Percentiles rank a stretch among this genome's conserved stretches.
Conservation (phyloP, 352 stramenopile genomes). For the Pythium aristosporum region DNA sequence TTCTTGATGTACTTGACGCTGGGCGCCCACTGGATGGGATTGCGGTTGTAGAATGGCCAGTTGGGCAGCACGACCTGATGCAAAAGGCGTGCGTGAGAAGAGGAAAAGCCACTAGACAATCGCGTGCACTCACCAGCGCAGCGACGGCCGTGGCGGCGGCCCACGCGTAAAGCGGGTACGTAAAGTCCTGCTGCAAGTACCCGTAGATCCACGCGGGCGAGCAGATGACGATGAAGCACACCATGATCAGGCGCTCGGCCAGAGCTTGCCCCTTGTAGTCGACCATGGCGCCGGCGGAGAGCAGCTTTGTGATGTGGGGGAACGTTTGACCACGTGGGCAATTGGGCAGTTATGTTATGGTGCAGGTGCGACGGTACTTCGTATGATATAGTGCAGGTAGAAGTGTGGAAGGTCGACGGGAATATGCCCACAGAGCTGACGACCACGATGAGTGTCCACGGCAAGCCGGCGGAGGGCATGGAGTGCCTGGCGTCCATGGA, state of each 20-base stretch:
- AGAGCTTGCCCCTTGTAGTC: conserved; percentile 85
- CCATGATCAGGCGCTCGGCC: conserved; percentile 58
- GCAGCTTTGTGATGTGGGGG: conserved; percentile 6
- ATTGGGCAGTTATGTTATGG: conserved; percentile 7
- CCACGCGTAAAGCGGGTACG: conserved; percentile 76
- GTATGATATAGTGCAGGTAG: conserved; percentile 1
- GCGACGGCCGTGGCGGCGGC: conserved; percentile 49
- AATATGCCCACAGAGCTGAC: conserved; percentile 3
- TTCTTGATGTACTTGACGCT: conserved; percentile 79
- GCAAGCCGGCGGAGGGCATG: conserved; percentile 82
- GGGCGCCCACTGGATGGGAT: conserved; percentile 79
- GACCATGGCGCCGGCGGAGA: conserved; percentile 45
- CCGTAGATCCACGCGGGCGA: conserved; percentile 82
- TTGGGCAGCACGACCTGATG: conserved; percentile 69
- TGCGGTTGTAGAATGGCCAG: conserved; percentile 83
- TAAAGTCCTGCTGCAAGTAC: conserved; percentile 82
- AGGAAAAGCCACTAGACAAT: background rate
- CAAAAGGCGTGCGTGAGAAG: background rate
- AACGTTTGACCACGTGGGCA: conserved; percentile 24
- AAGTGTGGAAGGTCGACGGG: background rate
- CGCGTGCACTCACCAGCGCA: conserved; percentile 42
- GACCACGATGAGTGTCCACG: conserved; percentile 43
- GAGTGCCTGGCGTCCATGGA: conserved; percentile 94
- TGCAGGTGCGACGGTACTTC: background rate
- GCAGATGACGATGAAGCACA: conserved; percentile 77